phyloP scores from a whole-genome alignment of 768 basidiomycete genomes.

The Punctularia strigosozonata region DNA sequence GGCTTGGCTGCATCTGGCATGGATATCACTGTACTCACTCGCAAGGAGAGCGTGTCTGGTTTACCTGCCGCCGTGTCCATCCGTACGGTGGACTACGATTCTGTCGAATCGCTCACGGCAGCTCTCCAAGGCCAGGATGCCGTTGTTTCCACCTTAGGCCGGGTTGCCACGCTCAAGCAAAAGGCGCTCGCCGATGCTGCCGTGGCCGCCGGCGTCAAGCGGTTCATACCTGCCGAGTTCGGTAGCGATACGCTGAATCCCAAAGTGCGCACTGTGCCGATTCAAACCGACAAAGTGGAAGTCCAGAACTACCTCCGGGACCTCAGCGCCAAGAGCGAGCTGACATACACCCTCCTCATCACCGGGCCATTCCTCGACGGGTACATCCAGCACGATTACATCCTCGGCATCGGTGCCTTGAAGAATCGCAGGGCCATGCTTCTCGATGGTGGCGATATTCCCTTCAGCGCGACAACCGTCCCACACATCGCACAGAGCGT shows the following conservation, averaged over 20 bases:
- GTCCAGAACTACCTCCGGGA: conserved; percentile 7
- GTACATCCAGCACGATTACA: too few relatives aligned
- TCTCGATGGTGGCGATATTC: too few relatives aligned
- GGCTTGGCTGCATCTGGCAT: not conserved
- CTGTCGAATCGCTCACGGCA: conserved; percentile 1
- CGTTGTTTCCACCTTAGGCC: conserved; percentile 16
- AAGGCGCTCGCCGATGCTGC: conserved; percentile 16
- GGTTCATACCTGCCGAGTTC: conserved; percentile 21
- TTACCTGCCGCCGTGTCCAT: conserved; percentile 2
- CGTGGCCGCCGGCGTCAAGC: conserved; percentile 16
- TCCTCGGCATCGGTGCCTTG: too few relatives aligned
- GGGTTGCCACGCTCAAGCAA: conserved; percentile 12
- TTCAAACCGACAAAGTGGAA: conserved; percentile 3
- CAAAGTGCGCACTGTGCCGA: conserved; percentile 1
- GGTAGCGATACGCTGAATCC: conserved; percentile 6
- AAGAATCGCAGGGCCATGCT: too few relatives aligned
- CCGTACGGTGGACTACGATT: conserved; percentile 1
- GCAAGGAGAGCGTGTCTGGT: not conserved
- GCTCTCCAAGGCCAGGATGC: conserved; percentile 13
- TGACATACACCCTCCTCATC: too few relatives aligned
- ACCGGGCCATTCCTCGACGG: too few relatives aligned
- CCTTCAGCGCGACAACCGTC: too few relatives aligned
- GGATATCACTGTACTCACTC: not conserved
- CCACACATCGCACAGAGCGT: too few relatives aligned
- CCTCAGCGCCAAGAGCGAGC: too few relatives aligned